A percentile compares a stretch with the other conserved stretches of the same genome.
Evolutionary conservation across 208 protist species (phyloP).

Genomic region (Trypanosoma theileri): DNA sequence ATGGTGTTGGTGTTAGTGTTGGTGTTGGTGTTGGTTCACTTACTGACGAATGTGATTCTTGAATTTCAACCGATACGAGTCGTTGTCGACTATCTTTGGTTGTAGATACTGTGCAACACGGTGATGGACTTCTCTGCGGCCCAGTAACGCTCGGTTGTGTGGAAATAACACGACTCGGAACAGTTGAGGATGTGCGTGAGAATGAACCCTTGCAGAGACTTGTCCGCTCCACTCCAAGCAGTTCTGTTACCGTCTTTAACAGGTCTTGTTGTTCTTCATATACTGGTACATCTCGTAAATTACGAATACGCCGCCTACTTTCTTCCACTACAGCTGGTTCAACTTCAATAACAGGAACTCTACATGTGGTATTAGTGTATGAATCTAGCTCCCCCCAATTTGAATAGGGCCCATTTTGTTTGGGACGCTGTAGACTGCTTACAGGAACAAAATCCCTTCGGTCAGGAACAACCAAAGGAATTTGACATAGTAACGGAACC

Average conservation of each 20-base stretch:
- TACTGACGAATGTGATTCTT: not conserved
- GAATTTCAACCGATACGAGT: not conserved
- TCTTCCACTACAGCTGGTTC: conserved; percentile 6
- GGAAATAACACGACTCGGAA: not conserved
- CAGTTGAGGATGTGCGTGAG: conserved; percentile 5
- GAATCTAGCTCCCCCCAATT: not conserved
- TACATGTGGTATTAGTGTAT: not conserved
- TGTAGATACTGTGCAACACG: not conserved
- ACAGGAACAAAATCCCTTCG: conserved; percentile 26
- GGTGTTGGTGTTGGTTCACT: not conserved
- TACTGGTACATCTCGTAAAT: conserved; percentile 12
- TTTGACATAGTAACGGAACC: not conserved
- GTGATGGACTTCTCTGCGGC: conserved; percentile 1
- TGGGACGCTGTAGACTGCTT: not conserved
- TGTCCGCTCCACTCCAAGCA: conserved; percentile 24
- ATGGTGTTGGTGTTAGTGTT: too few species aligned
- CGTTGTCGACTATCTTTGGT: not conserved
- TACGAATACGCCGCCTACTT: conserved; percentile 10
- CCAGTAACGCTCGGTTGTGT: not conserved
- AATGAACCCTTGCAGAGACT: conserved; percentile 7
- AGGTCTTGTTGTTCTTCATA: conserved; percentile 20
- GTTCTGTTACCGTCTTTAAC: conserved; percentile 7
- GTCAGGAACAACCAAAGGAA: conserved; percentile 19
- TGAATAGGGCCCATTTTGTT: not conserved
- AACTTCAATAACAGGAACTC: not conserved